Evolutionary conservation across 345 rosid genomes (phyloP).

Genomic region (Erodium maritimum): DNA sequence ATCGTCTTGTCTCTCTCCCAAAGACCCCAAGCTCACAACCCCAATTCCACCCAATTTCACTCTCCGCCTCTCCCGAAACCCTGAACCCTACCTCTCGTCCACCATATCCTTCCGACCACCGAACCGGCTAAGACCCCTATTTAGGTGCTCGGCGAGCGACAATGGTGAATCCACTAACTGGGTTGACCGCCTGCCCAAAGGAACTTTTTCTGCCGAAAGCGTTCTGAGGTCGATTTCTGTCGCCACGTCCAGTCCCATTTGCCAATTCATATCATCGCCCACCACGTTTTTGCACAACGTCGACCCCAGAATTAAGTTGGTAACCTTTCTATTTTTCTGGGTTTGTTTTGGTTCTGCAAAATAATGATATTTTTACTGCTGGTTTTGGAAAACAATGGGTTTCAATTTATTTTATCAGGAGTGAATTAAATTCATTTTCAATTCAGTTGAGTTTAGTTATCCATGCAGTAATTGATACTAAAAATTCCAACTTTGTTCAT

Average conservation of each 20-base stretch:
- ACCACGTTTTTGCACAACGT: slow-evolving; percentile 70
- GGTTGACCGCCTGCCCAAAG: slow-evolving; percentile 51
- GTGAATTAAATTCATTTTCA: background rate
- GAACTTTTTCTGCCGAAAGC: slow-evolving; percentile 55
- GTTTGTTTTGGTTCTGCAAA: background rate
- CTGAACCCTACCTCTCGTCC: slow-evolving; percentile 11
- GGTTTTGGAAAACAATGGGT: background rate
- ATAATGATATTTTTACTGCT: background rate
- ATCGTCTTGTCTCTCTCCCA: slow-evolving; percentile 1
- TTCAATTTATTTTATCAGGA: too few relatives aligned
- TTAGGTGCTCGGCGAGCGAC: slow-evolving; percentile 25
- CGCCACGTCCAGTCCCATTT: slow-evolving; percentile 79
- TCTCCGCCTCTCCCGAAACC: slow-evolving; percentile 9
- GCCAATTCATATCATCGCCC: slow-evolving; percentile 77
- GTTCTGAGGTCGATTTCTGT: slow-evolving; percentile 56
- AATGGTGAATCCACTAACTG: slow-evolving; percentile 28
- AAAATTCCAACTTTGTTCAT: background rate
- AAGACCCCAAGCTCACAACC: slow-evolving; percentile 18
- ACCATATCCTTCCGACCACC: slow-evolving; percentile 4
- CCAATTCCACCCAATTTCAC: slow-evolving; percentile 4
- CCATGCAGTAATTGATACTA: background rate
- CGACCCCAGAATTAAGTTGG: slow-evolving; percentile 84
- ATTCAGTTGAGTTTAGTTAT: background rate
- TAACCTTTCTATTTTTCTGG: slow-evolving; percentile 8
- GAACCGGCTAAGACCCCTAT: slow-evolving; percentile 14